A percentile compares a stretch with the other conserved stretches of the same genome.
These are phyloP conservation scores for Inga laurina DNA, from an alignment of 306 rosid genomes.

Conservation along the genomic window DNA sequence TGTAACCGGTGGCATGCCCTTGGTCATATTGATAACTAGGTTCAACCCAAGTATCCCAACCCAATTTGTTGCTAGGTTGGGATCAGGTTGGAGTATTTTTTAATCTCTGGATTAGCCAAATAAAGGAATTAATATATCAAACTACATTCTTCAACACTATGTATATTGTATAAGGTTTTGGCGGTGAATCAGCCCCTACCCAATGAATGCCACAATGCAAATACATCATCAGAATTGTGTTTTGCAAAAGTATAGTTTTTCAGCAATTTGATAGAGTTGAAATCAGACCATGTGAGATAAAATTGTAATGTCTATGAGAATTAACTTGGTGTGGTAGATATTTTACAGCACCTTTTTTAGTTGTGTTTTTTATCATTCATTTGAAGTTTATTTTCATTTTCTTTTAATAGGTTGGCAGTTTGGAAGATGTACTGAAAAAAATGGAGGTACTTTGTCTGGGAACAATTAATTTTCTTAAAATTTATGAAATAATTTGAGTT, in stretches of 20 bases:
- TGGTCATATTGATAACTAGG: neutral
- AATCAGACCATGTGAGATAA: conserved; percentile 6
- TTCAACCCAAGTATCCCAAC: neutral
- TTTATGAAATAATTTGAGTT: conserved; percentile 19
- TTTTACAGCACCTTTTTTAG: neutral
- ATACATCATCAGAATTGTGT: neutral
- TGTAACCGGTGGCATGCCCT: neutral
- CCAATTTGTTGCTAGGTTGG: neutral
- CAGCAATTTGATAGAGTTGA: conserved; percentile 11
- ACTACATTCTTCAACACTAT: neutral
- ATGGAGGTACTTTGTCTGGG: conserved; percentile 76
- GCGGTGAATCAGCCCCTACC: neutral
- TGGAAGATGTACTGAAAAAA: conserved; percentile 90
- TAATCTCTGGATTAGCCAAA: neutral
- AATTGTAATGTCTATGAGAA: neutral
- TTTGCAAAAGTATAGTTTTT: neutral
- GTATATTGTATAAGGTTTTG: neutral
- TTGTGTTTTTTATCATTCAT: conserved; percentile 16
- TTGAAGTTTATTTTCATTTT: conserved; percentile 17
- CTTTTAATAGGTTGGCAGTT: conserved; percentile 75
- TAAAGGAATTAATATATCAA: neutral
- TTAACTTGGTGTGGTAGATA: conserved; percentile 7
- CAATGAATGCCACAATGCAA: neutral
- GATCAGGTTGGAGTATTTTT: neutral
- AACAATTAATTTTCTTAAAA: conserved; percentile 17